Percentiles rank a stretch among this genome's conserved stretches.
Evolutionary conservation across 225 moss, liverwort and hornwort species (phyloP).

Genomic region (Lunularia cruciata): DNA sequence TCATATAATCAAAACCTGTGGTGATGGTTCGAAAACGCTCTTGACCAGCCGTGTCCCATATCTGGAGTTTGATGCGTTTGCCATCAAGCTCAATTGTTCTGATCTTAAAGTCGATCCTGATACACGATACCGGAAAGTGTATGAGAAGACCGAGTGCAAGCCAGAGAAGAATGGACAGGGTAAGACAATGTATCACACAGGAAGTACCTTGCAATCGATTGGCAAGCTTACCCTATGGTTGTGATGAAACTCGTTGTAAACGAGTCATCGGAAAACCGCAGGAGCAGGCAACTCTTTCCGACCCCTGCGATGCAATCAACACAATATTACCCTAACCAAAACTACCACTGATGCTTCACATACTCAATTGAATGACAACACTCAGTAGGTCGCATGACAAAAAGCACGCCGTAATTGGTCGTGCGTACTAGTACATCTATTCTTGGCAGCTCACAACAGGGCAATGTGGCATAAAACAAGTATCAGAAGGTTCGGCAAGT

Average conservation of each 20-base stretch:
- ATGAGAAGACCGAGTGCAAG: neutral
- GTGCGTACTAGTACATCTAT: too few relatives aligned
- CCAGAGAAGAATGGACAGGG: neutral
- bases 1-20: slow-evolving; percentile 51
- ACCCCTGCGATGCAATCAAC: slow-evolving; percentile 60
- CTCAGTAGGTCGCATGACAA: too few relatives aligned
- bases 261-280: slow-evolving; percentile 97
- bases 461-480: neutral
- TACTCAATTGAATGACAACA: neutral
- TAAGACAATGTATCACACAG: neutral
- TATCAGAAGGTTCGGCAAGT: neutral
- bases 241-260: slow-evolving; percentile 98
- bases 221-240: slow-evolving; percentile 75
- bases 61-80: slow-evolving; percentile 97
- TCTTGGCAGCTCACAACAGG: neutral
- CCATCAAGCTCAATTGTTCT: slow-evolving; percentile 96
- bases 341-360: slow-evolving; percentile 15
- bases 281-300: slow-evolving; percentile 89
- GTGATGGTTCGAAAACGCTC: slow-evolving; percentile 98
- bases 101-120: slow-evolving; percentile 96
- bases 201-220: neutral
- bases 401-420: too few relatives aligned
- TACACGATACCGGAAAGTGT: neutral
- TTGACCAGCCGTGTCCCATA: slow-evolving; percentile 98
- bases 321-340: slow-evolving; percentile 19